Base-by-base conservation (phyloP, 2,329 filamentous ascomycete species). In the Xylariaceae sp. region DNA sequence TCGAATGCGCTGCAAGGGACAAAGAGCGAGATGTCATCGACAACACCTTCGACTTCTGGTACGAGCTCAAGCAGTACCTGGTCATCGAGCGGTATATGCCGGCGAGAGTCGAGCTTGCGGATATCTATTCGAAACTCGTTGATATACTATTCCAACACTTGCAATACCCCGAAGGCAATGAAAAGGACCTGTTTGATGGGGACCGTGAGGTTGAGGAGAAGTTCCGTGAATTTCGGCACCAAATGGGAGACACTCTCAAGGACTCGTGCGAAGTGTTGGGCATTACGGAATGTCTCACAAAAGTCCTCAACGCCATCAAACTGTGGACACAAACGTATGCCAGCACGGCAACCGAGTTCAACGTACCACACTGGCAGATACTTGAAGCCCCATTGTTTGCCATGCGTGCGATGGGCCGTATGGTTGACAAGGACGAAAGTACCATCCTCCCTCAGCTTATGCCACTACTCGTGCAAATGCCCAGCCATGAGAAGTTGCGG, bases 181-280 rank as follows among this genome's bases (percentile, higher is more conserved):
- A 93, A 66, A 80, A 81, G 10, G 94, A 99, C 73, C 78, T 97
- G 0, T 99, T 99, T 70, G 93, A 96, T 62, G 94, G 94, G 56
- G 94, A 99, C 72, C 87, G 93, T 47, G 94, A 97, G 72, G 88
- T 91, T 61, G 94, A 99, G 73, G 94, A 99, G 69, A 96, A 94
- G 73, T 99, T 99, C 77, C 86, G 94, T 52, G 91, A 96, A 69
- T 99, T 97, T 79, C 84, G 94, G 65, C 94, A 99, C 72, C 87
- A 91, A 56, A 97, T 99, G 91, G 94, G 94, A 41, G 95, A 99
- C 72, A 95, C 96, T 0, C 82, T 99, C 53, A 99, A 99, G 76
- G 94, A 99, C 70, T 90, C 90, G 57, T 99, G 94, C 74, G 90
- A 97, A 72, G 93, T 99, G 47, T 92, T 99, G 78, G 93, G 93